A percentile compares a stretch with the other conserved stretches of the same genome.
These are phyloP conservation scores for Coniochaeta ligniaria DNA, from an alignment of 2,329 filamentous ascomycete genomes.

Conservation along the genomic window DNA sequence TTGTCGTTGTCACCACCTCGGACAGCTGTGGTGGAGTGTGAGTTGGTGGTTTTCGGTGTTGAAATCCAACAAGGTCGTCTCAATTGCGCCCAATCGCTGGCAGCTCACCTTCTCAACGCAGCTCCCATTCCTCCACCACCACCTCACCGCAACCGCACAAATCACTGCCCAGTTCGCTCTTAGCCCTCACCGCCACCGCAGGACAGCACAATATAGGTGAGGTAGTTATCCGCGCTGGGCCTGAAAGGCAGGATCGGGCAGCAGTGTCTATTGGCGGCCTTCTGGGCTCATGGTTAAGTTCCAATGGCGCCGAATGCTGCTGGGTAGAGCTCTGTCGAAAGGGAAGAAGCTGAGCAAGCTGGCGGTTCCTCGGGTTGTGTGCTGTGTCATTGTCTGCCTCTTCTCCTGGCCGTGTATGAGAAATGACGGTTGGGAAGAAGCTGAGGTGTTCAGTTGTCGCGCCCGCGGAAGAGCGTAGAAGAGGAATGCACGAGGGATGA, in stretches of 20 bases:
- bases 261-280: not conserved
- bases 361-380: not conserved
- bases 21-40: not conserved
- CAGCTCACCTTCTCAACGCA: not conserved
- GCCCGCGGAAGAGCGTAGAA: not conserved
- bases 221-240: not conserved
- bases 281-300: not conserved
- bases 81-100: not conserved
- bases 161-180: not conserved
- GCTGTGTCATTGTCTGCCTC: not conserved
- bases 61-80: not conserved
- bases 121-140: not conserved
- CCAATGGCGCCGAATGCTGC: not conserved
- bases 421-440: not conserved
- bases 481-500: not conserved
- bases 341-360: not conserved
- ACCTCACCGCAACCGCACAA: not conserved
- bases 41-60: not conserved
- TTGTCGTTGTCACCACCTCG: not conserved
- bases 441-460: not conserved
- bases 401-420: not conserved
- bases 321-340: not conserved
- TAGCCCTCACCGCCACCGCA: not conserved
- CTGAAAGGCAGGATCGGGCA: not conserved
- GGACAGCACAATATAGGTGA: not conserved